phyloP scores from a whole-genome alignment of 2,329 filamentous ascomycete species.

The Helminthosporium solani region DNA sequence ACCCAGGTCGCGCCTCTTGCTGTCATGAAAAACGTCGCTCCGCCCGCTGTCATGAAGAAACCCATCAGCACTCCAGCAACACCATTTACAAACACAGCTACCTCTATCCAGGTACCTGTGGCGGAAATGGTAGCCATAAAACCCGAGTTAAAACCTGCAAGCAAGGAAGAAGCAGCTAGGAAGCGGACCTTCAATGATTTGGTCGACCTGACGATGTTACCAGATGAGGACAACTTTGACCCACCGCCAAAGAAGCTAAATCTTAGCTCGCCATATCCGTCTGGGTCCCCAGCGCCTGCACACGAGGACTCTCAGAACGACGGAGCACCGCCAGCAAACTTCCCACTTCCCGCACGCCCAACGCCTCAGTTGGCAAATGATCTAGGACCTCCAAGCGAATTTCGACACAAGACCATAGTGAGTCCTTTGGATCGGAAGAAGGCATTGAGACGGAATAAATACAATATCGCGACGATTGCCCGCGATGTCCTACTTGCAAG shows the following conservation, averaged over 20 bases:
- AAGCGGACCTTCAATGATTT: slow-evolving; percentile 58
- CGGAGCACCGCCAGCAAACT: slow-evolving; percentile 18
- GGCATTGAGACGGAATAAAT: slow-evolving; percentile 52
- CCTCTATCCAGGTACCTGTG: slow-evolving; percentile 23
- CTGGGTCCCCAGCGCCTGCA: slow-evolving; percentile 10
- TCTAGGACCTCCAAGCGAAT: slow-evolving; percentile 10
- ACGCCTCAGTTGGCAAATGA: slow-evolving; percentile 11
- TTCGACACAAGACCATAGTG: slow-evolving; percentile 38
- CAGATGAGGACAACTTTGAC: slow-evolving; percentile 46
- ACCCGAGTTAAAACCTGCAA: slow-evolving; percentile 33
- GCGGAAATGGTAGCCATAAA: slow-evolving; percentile 36
- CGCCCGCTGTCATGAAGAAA: slow-evolving; percentile 23
- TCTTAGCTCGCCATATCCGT: slow-evolving; percentile 13
- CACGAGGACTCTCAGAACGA: slow-evolving; percentile 17
- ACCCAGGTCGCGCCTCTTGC: slow-evolving; percentile 1
- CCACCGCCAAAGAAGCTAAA: slow-evolving; percentile 37
- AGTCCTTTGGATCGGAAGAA: slow-evolving; percentile 50
- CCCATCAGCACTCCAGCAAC: slow-evolving; percentile 18
- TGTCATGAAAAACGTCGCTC: slow-evolving; percentile 15
- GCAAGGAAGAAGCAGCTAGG: slow-evolving; percentile 57
- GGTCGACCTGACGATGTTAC: slow-evolving; percentile 53
- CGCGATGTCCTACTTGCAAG: slow-evolving; percentile 63
- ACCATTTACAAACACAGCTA: slow-evolving; percentile 16
- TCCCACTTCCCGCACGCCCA: slow-evolving; percentile 19
- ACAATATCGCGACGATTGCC: slow-evolving; percentile 63